These are phyloP conservation scores for Bothriochloa decipiens DNA, from an alignment of 176 grass and related monocot genomes.

Conservation along the genomic window DNA sequence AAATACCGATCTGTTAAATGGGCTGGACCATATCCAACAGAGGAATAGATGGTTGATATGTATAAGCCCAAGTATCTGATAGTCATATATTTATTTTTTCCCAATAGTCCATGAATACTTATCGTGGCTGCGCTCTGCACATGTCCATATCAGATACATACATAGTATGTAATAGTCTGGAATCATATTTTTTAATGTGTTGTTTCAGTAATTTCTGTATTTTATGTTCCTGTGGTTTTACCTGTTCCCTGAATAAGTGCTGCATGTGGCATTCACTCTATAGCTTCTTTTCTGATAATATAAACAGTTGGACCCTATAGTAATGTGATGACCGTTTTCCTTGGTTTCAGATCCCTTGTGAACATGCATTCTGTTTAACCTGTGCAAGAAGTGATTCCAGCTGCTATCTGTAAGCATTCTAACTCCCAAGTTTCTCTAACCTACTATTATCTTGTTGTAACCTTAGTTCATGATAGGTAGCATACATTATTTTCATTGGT, in stretches of 20 bases:
- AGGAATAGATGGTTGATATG: background rate
- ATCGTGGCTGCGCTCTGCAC: background rate
- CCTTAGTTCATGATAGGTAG: constrained; percentile 15
- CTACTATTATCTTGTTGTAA: background rate
- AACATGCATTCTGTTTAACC: constrained; percentile 93
- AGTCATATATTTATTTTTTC: background rate
- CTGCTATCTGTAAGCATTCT: constrained; percentile 89
- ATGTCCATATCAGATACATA: background rate
- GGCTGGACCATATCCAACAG: background rate
- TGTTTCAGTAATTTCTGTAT: constrained; percentile 9
- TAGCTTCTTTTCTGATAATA: constrained; percentile 23
- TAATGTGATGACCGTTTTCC: constrained; percentile 3
- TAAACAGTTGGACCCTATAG: constrained; percentile 5
- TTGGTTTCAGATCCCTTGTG: constrained; percentile 76
- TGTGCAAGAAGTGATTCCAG: constrained; percentile 96
- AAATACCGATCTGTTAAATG: background rate
- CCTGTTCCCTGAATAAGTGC: constrained; percentile 3
- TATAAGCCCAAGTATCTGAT: background rate
- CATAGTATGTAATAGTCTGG: background rate
- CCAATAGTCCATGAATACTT: background rate
- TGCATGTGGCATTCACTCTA: constrained; percentile 10
- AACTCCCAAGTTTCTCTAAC: constrained; percentile 9
- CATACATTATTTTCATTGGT: background rate
- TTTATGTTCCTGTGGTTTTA: constrained; percentile 12
- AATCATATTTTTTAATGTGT: background rate